phyloP scores from a whole-genome alignment of 306 rosid species.

The Mimosa bimucronata region DNA sequence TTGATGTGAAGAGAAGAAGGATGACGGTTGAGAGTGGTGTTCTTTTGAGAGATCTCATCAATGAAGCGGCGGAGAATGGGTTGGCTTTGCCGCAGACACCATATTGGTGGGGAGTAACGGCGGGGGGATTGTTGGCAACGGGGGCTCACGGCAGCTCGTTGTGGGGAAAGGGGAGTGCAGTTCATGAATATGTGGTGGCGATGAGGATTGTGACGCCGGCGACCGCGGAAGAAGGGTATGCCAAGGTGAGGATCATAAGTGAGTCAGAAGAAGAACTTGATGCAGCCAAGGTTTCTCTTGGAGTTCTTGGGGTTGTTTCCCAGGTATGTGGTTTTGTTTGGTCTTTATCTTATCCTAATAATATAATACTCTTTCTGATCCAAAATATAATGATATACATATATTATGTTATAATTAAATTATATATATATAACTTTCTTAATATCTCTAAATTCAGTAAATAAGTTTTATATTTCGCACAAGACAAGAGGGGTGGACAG shows the following conservation, averaged over 20 bases:
- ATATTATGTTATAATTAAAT: no score
- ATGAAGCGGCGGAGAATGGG: conserved; percentile 58
- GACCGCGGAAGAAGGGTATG: conserved; percentile 52
- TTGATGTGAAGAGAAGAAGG: conserved; percentile 50
- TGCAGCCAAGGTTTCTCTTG: conserved; percentile 82
- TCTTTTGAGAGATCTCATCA: conserved; percentile 53
- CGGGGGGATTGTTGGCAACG: conserved; percentile 75
- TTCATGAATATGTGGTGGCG: conserved; percentile 66
- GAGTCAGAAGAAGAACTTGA: conserved; percentile 52
- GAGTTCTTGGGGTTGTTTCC: conserved; percentile 80
- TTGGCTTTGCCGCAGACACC: conserved; percentile 71
- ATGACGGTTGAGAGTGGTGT: conserved; percentile 70
- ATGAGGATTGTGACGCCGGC: conserved; percentile 63
- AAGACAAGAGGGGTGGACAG: no score
- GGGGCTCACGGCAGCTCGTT: conserved; percentile 91
- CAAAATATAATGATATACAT: no score
- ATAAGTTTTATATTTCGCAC: no score
- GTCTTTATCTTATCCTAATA: no score
- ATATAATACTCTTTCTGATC: no score
- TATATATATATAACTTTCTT: no score
- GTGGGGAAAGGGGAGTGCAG: conserved; percentile 75
- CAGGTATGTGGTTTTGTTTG: conserved; percentile 49
- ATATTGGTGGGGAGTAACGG: conserved; percentile 82
- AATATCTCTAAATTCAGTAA: no score
- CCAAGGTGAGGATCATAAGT: conserved; percentile 47